Percentiles rank a stretch among this genome's conserved stretches.
These are phyloP conservation scores for Agaricus blazei DNA, from an alignment of 768 basidiomycete species.

Conservation along the genomic window DNA sequence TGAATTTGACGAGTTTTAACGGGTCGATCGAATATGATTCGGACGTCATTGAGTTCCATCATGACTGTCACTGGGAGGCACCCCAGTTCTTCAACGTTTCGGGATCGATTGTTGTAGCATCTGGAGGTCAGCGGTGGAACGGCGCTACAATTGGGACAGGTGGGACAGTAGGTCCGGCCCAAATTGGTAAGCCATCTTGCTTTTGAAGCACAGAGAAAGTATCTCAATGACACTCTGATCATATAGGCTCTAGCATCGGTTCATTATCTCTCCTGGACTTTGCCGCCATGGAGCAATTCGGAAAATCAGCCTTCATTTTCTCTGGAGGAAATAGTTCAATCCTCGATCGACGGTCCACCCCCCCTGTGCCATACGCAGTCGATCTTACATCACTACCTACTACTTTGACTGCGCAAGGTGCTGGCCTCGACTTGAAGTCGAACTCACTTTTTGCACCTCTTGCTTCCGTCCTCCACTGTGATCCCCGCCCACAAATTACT, in stretches of 20 bases:
- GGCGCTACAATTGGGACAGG: background rate
- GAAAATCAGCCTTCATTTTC: constrained; percentile 1
- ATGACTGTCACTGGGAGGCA: constrained; percentile 7
- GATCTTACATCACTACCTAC: constrained; percentile 3
- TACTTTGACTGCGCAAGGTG: background rate
- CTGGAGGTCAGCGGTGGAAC: background rate
- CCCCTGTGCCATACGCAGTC: background rate
- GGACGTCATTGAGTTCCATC: constrained; percentile 4
- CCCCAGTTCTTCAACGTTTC: background rate
- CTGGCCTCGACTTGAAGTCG: background rate
- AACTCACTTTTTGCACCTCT: constrained; percentile 2
- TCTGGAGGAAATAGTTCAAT: constrained; percentile 5
- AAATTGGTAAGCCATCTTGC: too few species aligned
- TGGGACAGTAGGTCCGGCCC: too few species aligned
- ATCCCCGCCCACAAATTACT: background rate
- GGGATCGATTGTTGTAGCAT: background rate
- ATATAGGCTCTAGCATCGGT: background rate
- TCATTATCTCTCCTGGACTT: background rate
- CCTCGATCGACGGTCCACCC: background rate
- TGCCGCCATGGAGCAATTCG: background rate
- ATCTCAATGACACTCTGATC: background rate
- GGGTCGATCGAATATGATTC: constrained; percentile 3
- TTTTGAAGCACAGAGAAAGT: too few species aligned
- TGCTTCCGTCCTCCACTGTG: constrained; percentile 4
- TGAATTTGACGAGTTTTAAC: background rate